phyloP scores from a whole-genome alignment of 768 basidiomycete genomes.

The Pholiota conissans region DNA sequence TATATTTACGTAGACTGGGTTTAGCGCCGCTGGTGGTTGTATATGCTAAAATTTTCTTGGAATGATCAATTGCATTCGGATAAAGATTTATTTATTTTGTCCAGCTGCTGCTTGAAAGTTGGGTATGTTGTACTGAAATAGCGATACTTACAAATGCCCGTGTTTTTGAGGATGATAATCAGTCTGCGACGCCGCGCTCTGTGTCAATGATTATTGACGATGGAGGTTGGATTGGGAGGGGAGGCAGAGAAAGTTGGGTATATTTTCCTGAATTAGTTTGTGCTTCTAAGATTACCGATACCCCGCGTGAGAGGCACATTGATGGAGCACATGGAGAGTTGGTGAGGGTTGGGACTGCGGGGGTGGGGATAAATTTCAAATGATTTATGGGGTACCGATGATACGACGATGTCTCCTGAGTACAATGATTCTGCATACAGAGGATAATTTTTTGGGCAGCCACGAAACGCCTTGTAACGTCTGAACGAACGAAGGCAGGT shows the following conservation, averaged over 20 bases:
- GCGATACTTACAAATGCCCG: not conserved
- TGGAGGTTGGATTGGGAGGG: not conserved
- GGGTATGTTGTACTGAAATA: not conserved
- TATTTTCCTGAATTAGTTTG: not conserved
- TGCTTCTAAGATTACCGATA: not conserved
- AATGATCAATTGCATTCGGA: not conserved
- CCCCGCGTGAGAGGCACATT: not conserved
- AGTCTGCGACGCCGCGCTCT: no score
- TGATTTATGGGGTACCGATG: no score
- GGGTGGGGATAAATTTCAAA: not conserved
- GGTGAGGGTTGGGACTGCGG: not conserved
- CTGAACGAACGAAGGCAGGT: no score
- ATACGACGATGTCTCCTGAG: no score
- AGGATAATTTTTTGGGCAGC: no score
- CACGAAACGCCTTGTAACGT: no score
- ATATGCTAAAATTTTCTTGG: not conserved
- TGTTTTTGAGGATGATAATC: no score
- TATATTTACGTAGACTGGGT: not conserved
- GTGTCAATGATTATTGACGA: no score
- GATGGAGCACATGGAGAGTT: not conserved
- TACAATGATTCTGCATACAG: no score
- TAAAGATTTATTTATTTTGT: not conserved
- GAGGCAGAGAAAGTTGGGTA: not conserved
- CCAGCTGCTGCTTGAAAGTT: not conserved
- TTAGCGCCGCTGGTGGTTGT: not conserved